Conservation (phyloP, 192 early-diverging fungal species). For the Coemansia sp. region DNA sequence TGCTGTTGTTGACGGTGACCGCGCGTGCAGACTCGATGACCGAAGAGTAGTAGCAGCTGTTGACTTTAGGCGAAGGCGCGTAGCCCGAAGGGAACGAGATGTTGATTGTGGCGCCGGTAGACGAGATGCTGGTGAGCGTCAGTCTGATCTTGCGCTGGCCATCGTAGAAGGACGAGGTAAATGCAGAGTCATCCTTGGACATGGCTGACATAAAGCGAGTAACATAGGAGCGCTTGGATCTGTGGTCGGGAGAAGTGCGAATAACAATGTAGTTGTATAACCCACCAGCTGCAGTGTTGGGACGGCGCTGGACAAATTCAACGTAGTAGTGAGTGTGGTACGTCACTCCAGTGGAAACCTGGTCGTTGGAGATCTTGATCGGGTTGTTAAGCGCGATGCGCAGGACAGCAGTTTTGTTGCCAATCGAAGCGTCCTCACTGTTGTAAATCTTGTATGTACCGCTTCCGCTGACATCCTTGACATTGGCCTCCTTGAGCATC, state of each 20-base stretch:
- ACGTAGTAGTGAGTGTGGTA: slow-evolving; percentile 8
- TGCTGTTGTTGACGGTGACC: not conserved
- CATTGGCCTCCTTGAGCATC: not conserved
- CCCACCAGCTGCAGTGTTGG: not conserved
- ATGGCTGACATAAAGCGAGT: not conserved
- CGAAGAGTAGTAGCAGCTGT: not conserved
- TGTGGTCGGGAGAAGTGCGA: not conserved
- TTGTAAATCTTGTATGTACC: slow-evolving; percentile 2
- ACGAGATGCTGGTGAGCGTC: not conserved
- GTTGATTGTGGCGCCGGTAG: not conserved
- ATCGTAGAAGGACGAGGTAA: not conserved
- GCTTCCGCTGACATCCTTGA: not conserved
- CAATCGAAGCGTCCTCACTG: not conserved
- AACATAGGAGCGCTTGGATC: not conserved
- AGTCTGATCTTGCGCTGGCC: slow-evolving; percentile 3
- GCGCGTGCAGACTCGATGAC: not conserved
- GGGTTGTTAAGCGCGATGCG: not conserved
- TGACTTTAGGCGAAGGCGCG: not conserved
- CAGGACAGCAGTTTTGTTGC: not conserved
- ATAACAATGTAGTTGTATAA: slow-evolving; percentile 3
- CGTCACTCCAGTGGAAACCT: not conserved
- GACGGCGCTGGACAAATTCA: not conserved
- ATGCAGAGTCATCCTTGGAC: not conserved
- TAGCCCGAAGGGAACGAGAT: not conserved
- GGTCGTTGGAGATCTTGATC: not conserved